phyloP scores from a whole-genome alignment of 148 eudicot species.

The Fallopia convolvulus region DNA sequence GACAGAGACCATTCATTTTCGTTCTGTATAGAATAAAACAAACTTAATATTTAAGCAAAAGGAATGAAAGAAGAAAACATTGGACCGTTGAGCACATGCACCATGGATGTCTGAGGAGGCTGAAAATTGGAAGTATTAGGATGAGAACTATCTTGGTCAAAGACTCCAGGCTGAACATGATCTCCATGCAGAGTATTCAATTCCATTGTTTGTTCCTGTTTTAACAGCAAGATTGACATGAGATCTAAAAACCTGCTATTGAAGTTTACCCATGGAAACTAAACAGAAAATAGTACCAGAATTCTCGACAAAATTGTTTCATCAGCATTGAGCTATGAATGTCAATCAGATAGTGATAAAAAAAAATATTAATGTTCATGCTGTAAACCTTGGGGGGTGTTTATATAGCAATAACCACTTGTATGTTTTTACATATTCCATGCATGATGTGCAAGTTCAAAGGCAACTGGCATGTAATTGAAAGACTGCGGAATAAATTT shows the following conservation, averaged over 20 bases:
- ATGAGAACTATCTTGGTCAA: conserved; percentile 27
- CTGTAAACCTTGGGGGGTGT: neutral
- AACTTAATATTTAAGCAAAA: neutral
- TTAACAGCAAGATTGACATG: neutral
- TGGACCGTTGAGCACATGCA: conserved; percentile 13
- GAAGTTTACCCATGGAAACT: neutral
- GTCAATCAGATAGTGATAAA: neutral
- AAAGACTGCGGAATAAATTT: neutral
- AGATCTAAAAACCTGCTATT: conserved; percentile 1
- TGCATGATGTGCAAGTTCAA: neutral
- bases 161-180: conserved; percentile 26
- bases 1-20: conserved; percentile 26
- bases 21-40: conserved; percentile 31
- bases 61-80: neutral
- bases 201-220: conserved; percentile 49
- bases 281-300: neutral
- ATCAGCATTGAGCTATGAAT: neutral
- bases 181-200: conserved; percentile 33
- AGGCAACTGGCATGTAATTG: neutral
- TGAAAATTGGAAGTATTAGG: conserved; percentile 24
- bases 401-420: neutral
- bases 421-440: neutral
- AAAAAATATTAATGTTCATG: neutral
- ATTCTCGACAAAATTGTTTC: neutral
- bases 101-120: conserved; percentile 31